Evolutionary conservation across 208 protist species (phyloP), one percentile per base, ranked within the genome.

Genomic region (Leptomonas seymouri): DNA sequence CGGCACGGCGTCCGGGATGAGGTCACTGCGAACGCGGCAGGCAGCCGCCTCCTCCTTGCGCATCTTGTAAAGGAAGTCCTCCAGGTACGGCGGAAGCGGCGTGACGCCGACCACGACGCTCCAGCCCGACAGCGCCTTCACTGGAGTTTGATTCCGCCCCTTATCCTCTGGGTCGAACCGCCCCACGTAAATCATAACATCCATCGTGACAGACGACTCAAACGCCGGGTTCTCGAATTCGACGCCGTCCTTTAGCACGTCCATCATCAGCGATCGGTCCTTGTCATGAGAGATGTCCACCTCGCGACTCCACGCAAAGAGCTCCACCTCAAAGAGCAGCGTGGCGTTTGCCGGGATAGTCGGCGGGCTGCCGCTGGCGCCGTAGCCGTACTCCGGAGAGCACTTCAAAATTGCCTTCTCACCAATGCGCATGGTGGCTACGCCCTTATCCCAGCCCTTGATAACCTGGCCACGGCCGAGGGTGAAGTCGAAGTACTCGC

Each of bases 241-340:
- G 18, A 86, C 59, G 44, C 89, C 90, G 27, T 94, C 85, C 31
- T 81, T 73, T 31, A 90, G 71, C 20, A 86, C 48, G 62, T 74
- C 74, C 78, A 93, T 96, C 83, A 96, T 87, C 25, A 95, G 66
- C 4, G 88, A 89, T 62, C 80, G 76, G 66, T 97, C 85, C 76
- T 93, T 96, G 7, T 46, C 45, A 11, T 60, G 49, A 15, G 85
- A 93, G 62, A 94, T 87, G 71, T 96, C 91, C 65, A 85, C 80
- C 67, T 90, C 81, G 41, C 78, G 65, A 28, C 84, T 92, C 90
- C 91, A 97, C 46, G 72, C 67, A 49, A 97, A 85, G 34, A 98
- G 77, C 71, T 97, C 91, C 62, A 98, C 87, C 64, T 98, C 93
- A 70, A 98, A 98, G 16, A 95, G 70, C 45, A 97, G 80, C 42